Evolutionary conservation across 495 filamentous ascomycete genomes (phyloP).

Genomic region (Friedmanniomyces simplex): DNA sequence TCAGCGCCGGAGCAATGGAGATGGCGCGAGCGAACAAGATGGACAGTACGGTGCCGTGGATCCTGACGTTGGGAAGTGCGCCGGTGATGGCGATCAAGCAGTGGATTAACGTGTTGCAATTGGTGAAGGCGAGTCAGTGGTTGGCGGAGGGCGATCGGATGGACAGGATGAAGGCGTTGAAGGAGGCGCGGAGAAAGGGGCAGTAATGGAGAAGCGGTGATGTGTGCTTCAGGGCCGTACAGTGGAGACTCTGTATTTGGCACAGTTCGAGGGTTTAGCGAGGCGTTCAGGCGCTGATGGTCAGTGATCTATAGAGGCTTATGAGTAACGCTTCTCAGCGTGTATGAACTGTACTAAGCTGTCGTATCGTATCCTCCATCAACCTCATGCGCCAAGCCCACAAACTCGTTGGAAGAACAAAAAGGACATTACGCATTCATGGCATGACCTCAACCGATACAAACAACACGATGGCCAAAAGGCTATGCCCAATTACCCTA

Average conservation of each 20-base stretch:
- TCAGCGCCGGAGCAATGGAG: conserved; percentile 85
- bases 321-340: no score
- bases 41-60: conserved; percentile 74
- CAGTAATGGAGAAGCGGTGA: neutral
- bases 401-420: no score
- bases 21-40: conserved; percentile 87
- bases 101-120: conserved; percentile 83
- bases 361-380: no score
- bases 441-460: no score
- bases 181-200: conserved; percentile 1
- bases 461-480: neutral
- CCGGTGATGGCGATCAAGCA: conserved; percentile 90
- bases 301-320: neutral
- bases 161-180: conserved; percentile 42
- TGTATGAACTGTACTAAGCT: no score
- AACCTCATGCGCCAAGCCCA: no score
- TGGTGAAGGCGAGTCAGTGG: conserved; percentile 88
- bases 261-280: neutral
- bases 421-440: no score
- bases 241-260: neutral
- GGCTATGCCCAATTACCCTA: no score
- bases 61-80: conserved; percentile 66
- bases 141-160: conserved; percentile 75
- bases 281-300: neutral
- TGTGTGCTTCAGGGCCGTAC: neutral